Evolutionary conservation across 352 stramenopile genomes (phyloP).

Genomic region (Globisporangium apiculatum): DNA sequence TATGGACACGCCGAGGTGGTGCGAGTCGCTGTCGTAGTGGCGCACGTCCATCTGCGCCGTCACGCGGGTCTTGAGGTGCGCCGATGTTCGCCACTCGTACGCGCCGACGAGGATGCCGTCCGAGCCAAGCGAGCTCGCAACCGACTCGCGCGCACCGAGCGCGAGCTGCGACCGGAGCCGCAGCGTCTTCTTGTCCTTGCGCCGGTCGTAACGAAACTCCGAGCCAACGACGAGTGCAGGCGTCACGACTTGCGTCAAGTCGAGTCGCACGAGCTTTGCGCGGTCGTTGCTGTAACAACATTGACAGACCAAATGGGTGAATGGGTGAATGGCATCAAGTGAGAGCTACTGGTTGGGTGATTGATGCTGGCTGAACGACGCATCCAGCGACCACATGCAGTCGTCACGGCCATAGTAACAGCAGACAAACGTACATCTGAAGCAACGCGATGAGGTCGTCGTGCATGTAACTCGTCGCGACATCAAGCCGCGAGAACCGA

Average conservation of each 20-base stretch:
- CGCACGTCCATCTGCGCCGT: constrained; percentile 75
- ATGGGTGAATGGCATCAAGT: too few relatives aligned
- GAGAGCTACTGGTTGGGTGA: too few relatives aligned
- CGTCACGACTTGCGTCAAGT: constrained; percentile 51
- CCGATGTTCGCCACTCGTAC: constrained; percentile 72
- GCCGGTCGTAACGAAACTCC: constrained; percentile 50
- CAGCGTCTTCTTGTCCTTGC: constrained; percentile 65
- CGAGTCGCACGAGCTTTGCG: constrained; percentile 45
- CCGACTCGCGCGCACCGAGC: constrained; percentile 34
- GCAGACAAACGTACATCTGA: constrained; percentile 48
- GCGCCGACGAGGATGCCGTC: constrained; percentile 69
- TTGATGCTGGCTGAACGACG: too few relatives aligned
- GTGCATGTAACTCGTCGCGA: constrained; percentile 49
- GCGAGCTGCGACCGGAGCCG: constrained; percentile 46
- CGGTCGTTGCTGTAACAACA: constrained; percentile 43
- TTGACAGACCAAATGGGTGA: too few relatives aligned
- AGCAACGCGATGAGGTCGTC: constrained; percentile 59
- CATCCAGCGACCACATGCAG: too few relatives aligned
- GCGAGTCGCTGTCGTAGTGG: constrained; percentile 80
- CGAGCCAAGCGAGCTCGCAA: constrained; percentile 59
- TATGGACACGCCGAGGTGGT: constrained; percentile 80
- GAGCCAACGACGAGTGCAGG: constrained; percentile 58
- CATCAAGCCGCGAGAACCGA: constrained; percentile 52
- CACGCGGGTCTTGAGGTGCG: constrained; percentile 67
- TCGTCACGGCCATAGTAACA: background rate